Percentiles rank a stretch among this genome's conserved stretches.
Conservation (phyloP, 2,329 filamentous ascomycete species). For the Aspergillaceae sp. region DNA sequence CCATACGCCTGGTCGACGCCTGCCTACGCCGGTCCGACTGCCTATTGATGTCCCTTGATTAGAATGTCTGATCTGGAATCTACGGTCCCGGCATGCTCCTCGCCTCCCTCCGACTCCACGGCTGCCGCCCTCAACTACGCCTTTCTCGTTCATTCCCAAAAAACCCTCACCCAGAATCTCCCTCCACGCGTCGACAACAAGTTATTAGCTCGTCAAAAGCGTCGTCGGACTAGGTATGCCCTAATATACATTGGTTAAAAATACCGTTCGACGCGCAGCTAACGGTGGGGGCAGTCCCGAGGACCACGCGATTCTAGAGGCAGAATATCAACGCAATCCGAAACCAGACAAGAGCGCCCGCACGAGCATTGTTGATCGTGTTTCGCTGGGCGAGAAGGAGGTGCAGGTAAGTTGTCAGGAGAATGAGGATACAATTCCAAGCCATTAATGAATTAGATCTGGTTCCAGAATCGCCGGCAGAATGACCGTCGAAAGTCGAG, state of each 20-base stretch:
- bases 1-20: not conserved
- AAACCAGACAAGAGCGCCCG: constrained; percentile 89
- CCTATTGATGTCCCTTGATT: not conserved
- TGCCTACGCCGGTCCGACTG: not conserved
- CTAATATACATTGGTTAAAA: too few species aligned
- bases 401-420: constrained; percentile 63
- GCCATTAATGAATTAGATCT: constrained; percentile 55
- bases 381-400: constrained; percentile 88
- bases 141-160: constrained; percentile 53
- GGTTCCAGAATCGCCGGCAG: constrained; percentile 94
- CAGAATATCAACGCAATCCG: constrained; percentile 72
- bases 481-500: constrained; percentile 85
- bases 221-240: constrained; percentile 52
- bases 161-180: constrained; percentile 47
- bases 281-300: constrained; percentile 53
- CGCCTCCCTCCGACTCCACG: constrained; percentile 26
- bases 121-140: constrained; percentile 37
- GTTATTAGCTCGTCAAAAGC: constrained; percentile 51
- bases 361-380: constrained; percentile 71
- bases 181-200: constrained; percentile 53
- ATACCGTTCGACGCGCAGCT: constrained; percentile 4
- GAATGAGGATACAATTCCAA: not conserved
- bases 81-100: constrained; percentile 20
- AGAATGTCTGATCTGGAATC: constrained; percentile 31
- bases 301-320: constrained; percentile 81